Evolutionary conservation across 345 rosid species (phyloP), one percentile per base, ranked within the genome.

Genomic region (Pelargonium nanum): DNA sequence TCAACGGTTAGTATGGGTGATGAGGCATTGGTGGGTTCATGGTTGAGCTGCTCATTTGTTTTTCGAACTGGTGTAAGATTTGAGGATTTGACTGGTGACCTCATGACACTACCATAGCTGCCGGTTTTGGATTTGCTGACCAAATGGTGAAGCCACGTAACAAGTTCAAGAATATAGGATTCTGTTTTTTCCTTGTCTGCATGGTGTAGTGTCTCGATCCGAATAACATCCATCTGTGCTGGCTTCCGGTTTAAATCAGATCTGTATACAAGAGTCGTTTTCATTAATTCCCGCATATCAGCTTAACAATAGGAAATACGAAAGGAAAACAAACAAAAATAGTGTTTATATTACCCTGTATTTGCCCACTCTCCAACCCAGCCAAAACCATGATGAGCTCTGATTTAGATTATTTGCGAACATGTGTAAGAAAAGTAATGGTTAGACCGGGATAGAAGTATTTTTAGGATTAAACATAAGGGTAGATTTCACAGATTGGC

Each of bases 361-460:
- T 89, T 90, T 12, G 99, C 99, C 99, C 99, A 94, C 77, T 94
- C 97, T 70, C 99, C 99, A 60, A 94, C 99, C 97, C 99, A 94
- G 59, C 99, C 99, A 64, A 94, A 90, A 57, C 99, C 99, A 59
- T 94, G 99, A 83, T 90, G 97, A 26, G 97, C 99, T 70, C 99
- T 74, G 73, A 30, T 58, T 56, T 61, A 34, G 24, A 32, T n/a
- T 19, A 22, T 34, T 21, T 34, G 59, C 81, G 78, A 60, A 79
- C 83, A 63, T 65, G 24, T 26, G 63, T 24, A 30, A 69, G 70
- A 19, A 78, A 80, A 68, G 21, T 24, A 26, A 50, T 16, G 22
- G 63, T 54, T 12, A 51, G 60, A 53, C 40, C 21, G 22, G 45
- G 21, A 34, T 7, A 55, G 15, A 44, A 17, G 16, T 19, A 53